These are phyloP conservation scores for Lactarius trivialis DNA, from an alignment of 768 basidiomycete genomes.

Conservation along the genomic window DNA sequence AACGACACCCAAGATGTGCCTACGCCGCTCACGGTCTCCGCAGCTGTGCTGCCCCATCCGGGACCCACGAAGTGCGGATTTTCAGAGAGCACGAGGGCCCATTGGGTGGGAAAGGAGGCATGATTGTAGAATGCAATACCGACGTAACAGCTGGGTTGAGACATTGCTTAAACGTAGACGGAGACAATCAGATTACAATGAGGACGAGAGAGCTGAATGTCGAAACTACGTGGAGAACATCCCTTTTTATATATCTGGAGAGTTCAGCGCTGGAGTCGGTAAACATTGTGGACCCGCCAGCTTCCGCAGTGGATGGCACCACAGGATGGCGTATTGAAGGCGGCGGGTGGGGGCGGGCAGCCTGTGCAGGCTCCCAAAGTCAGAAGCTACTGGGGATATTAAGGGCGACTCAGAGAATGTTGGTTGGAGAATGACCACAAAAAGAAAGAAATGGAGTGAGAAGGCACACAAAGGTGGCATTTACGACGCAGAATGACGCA, in stretches of 20 bases:
- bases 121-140: neutral
- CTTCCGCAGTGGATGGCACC: neutral
- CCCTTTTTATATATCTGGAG: neutral
- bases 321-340: neutral
- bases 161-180: neutral
- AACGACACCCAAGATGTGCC: neutral
- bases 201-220: neutral
- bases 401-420: neutral
- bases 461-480: neutral
- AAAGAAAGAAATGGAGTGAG: neutral
- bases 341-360: neutral
- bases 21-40: neutral
- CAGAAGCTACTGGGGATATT: neutral
- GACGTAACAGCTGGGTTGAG: neutral
- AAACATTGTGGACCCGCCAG: neutral
- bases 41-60: neutral
- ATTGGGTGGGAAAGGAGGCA: neutral
- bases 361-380: neutral
- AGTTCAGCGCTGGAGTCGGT: neutral
- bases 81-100: neutral
- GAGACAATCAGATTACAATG: neutral
- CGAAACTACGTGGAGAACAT: neutral
- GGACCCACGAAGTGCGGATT: neutral
- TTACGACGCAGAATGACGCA: neutral
- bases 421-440: neutral